phyloP scores from a whole-genome alignment of 352 stramenopile genomes.

The Lagenidium sp. region DNA sequence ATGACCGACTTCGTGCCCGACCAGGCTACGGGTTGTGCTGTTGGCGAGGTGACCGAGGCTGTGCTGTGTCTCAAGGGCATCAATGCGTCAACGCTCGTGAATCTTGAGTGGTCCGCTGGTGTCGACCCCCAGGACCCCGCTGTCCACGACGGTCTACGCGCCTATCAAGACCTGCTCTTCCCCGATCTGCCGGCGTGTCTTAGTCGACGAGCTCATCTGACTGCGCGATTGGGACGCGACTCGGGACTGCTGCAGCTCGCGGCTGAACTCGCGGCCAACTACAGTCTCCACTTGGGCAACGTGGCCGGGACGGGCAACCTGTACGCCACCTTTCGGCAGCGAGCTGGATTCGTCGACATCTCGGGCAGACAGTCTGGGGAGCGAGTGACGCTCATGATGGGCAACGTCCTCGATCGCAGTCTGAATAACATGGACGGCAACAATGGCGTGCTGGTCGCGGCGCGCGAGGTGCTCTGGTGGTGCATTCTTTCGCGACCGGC shows the following conservation, averaged over 20 bases:
- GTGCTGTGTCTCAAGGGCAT: conserved; percentile 15
- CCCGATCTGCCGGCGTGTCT: conserved; percentile 11
- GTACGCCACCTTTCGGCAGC: conserved; percentile 7
- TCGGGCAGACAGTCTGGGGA: conserved; percentile 11
- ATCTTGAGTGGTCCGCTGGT: conserved; percentile 13
- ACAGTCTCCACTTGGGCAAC: conserved; percentile 3
- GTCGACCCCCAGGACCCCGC: conserved; percentile 7
- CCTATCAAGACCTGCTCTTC: conserved; percentile 7
- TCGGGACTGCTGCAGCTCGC: conserved; percentile 5
- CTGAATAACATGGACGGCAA: not conserved
- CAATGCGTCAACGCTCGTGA: conserved; percentile 9
- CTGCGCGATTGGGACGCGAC: conserved; percentile 4
- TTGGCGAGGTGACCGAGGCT: conserved; percentile 5
- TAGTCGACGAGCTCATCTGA: conserved; percentile 2
- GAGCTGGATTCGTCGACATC: conserved; percentile 12
- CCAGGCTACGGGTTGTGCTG: not conserved
- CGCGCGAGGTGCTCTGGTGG: conserved; percentile 11
- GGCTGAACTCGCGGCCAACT: conserved; percentile 10
- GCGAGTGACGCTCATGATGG: conserved; percentile 10
- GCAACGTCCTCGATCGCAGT: conserved; percentile 4
- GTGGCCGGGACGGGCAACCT: conserved; percentile 10
- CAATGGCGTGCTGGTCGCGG: conserved; percentile 5
- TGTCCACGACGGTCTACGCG: conserved; percentile 1
- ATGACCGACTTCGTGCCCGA: not conserved
- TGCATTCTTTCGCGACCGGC: not conserved